These are phyloP conservation scores for Naganishia antarctica DNA, from an alignment of 768 basidiomycete genomes.

Conservation along the genomic window DNA sequence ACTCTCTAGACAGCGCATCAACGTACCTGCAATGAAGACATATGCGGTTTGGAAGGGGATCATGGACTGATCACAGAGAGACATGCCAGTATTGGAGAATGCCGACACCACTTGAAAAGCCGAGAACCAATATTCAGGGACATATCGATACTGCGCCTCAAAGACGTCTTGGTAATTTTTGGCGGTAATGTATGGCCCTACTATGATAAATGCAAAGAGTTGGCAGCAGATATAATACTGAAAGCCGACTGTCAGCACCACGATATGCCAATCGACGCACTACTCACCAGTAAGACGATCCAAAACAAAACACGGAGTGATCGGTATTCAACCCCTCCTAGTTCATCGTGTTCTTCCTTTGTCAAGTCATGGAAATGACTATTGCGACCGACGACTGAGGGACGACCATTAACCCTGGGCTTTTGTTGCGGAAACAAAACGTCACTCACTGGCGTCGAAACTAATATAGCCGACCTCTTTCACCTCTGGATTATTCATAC, in stretches of 20 bases:
- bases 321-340: slow-evolving; percentile 90
- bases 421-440: neutral
- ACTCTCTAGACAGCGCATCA: neutral
- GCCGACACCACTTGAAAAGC: slow-evolving; percentile 78
- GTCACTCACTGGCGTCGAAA: slow-evolving; percentile 60
- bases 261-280: too few relatives aligned
- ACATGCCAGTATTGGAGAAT: slow-evolving; percentile 83
- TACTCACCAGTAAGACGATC: slow-evolving; percentile 68
- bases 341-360: slow-evolving; percentile 77
- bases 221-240: slow-evolving; percentile 78
- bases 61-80: slow-evolving; percentile 79
- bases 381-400: slow-evolving; percentile 68
- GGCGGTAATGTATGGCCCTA: slow-evolving; percentile 72
- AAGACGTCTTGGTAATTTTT: slow-evolving; percentile 61
- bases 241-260: slow-evolving; percentile 2
- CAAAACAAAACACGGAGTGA: slow-evolving; percentile 74
- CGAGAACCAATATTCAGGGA: slow-evolving; percentile 71
- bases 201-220: slow-evolving; percentile 63
- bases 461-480: slow-evolving; percentile 69
- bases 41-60: slow-evolving; percentile 83
- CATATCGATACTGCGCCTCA: slow-evolving; percentile 55
- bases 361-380: slow-evolving; percentile 59
- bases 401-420: neutral
- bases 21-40: slow-evolving; percentile 58
- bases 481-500: slow-evolving; percentile 35